Base-by-base conservation (phyloP, 805 yeast species). In the Lipomyces sp. region DNA sequence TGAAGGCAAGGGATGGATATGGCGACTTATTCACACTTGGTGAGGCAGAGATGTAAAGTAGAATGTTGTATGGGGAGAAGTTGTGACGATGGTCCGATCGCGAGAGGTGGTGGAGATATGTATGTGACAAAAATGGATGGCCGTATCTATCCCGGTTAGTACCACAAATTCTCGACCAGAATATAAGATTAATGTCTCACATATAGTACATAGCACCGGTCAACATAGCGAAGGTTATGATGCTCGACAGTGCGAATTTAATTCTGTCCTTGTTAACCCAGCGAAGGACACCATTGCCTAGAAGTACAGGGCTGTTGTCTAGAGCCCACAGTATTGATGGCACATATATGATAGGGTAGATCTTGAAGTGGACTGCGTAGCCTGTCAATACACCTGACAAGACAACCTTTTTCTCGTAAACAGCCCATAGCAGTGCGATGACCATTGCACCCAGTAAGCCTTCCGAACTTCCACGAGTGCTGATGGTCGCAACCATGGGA, bases 81-180 rank as follows among this genome's bases (percentile, higher is more conserved):
- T 95, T 95, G 78, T 95, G 99, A 58, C 99, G 85, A 77, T 95
- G 99, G 76, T 95, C 99, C 3, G 91, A 77, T 67, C 99, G 81
- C 7, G 85, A 81, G 53, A 94, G 79, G 77, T 94, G 99, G 75
- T 94, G 93, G 3, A 92, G 74, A 75, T 90, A 92, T 0, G 97
- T 84, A 72, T 94, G 90, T 53, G 85, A 80, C 11, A 95, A 66
- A 75, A 88, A 94, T 69, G 90, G 94, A 57, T 79, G 75, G 1
- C 97, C 97, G 74, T 92, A 93, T 1, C 71, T 67, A 32, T 8
- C 18, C 24, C 3, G 15, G 18, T 33, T 4, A 57, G 50, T 57
- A 61, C 30, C 11, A 34, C 13, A 18, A 29, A 29, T 50, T 24
- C 15, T 34, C 11, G 15, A n/a, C 10, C 4, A 15, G 2, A 42